Evolutionary conservation across 192 early-diverging fungal genomes (phyloP), one percentile per base, ranked within the genome.

Genomic region (Coemansia sp.): DNA sequence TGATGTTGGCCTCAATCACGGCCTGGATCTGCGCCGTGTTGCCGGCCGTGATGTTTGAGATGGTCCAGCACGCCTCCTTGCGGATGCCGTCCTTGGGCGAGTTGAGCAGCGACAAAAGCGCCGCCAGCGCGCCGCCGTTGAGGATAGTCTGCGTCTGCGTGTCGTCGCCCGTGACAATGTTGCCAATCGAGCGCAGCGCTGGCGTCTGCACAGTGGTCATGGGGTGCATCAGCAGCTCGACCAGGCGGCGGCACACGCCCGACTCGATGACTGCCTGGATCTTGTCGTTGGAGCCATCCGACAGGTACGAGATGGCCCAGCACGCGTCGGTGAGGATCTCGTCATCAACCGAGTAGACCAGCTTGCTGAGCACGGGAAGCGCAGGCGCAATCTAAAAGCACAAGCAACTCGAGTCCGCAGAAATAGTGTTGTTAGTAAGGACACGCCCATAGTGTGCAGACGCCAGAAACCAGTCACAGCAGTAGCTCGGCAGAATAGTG

Each of bases 11-110:
- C 47, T 99, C 92, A 55, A 99, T 95, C 36, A 99, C 87, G 27
- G 82, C 81, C 78, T 99, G 88, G 77, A 99, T 97, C 76, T 99
- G 95, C 17, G 71, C 64, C 15, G 90, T 80, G 69, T 90, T 95
- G 36, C 96, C 96, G 9, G 96, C 94, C 25, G 96, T 99, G 72
- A 99, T 90, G 81, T 99, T 99, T 22, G 93, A 95, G 45, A 99
- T 93, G 13, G 96, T 99, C 96, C 96, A 99, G 80, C 94, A 97
- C 38, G 95, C 92, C 76, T 99, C 96, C 83, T 99, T 99, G 62
- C 93, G 85, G 69, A 99, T 96, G 37, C 84, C 89, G 30, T 99
- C 96, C 69, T 93, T 94, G 37, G 90, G 86, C 56, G 88, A 89
- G 60, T 80, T 83, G 35, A 99, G 82, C 37, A 99, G 82, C 26